Conservation (phyloP, 768 basidiomycete genomes). For the Suillus luteus region DNA sequence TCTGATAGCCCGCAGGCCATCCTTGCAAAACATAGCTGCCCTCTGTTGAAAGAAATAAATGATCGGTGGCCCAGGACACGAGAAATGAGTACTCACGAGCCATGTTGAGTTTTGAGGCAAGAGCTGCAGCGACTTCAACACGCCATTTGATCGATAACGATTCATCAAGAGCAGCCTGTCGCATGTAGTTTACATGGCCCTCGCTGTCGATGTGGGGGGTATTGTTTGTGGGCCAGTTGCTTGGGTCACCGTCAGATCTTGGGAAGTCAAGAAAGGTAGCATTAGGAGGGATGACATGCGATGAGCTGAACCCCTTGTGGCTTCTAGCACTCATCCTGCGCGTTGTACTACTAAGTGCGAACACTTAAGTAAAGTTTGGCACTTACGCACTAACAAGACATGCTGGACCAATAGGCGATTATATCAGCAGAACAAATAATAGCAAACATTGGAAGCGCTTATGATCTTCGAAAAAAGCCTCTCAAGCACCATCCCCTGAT, state of each 20-base stretch:
- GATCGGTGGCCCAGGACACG: constrained; percentile 1
- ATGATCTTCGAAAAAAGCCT: not conserved
- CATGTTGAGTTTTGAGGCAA: constrained; percentile 47
- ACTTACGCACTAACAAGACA: not conserved
- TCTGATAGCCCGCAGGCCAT: constrained; percentile 69
- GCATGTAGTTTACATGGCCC: constrained; percentile 75
- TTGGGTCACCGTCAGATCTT: constrained; percentile 58
- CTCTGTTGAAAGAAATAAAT: constrained; percentile 32
- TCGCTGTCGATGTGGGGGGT: constrained; percentile 53
- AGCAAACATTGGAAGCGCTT: not conserved
- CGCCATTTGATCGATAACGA: constrained; percentile 62
- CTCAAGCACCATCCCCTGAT: not conserved
- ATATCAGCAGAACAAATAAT: constrained; percentile 9
- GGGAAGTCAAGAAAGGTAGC: constrained; percentile 60
- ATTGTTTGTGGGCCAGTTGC: constrained; percentile 60
- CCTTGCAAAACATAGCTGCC: constrained; percentile 61
- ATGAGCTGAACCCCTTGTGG: constrained; percentile 8
- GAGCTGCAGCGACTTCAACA: constrained; percentile 38
- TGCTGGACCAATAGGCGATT: constrained; percentile 1
- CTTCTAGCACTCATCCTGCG: constrained; percentile 25
- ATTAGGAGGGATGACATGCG: constrained; percentile 47
- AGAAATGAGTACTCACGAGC: constrained; percentile 44
- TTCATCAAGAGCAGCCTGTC: constrained; percentile 52
- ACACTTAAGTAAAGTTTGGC: constrained; percentile 3
- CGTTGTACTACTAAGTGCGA: not conserved